Percentiles rank a stretch among this genome's conserved stretches.
Conservation (phyloP, 176 grass and related monocot genomes). For the Cenchrus purpureus region DNA sequence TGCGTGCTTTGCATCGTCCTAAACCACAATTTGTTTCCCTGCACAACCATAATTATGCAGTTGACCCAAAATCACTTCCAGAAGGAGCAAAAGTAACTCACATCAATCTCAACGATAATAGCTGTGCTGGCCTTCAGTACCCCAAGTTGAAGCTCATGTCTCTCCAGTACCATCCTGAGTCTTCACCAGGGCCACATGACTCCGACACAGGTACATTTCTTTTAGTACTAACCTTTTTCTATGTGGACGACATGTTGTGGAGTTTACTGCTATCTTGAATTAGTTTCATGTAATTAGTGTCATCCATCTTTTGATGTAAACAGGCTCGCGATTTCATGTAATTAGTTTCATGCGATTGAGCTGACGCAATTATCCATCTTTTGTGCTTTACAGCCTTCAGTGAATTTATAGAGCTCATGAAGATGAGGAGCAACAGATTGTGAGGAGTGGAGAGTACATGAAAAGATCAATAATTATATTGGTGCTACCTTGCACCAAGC, state of each 20-base stretch:
- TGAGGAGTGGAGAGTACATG: constrained; percentile 34
- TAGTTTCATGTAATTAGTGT: too few species aligned
- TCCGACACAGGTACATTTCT: constrained; percentile 75
- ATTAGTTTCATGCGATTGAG: neutral
- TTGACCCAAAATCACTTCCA: constrained; percentile 85
- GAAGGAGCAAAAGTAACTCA: constrained; percentile 82
- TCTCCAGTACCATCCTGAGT: constrained; percentile 94
- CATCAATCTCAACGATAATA: constrained; percentile 91
- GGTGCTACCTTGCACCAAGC: neutral
- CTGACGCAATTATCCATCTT: constrained; percentile 7
- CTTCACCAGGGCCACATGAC: constrained; percentile 91
- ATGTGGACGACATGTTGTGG: neutral
- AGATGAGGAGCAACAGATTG: constrained; percentile 75
- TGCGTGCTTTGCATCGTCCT: neutral
- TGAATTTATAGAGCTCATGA: constrained; percentile 93
- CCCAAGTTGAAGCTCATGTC: constrained; percentile 88
- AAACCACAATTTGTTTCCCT: constrained; percentile 15
- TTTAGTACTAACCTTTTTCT: neutral
- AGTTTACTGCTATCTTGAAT: neutral
- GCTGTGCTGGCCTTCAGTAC: constrained; percentile 80
- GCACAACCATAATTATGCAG: constrained; percentile 96
- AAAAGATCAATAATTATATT: constrained; percentile 11
- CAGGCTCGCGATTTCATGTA: too few species aligned
- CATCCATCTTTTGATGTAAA: too few species aligned
- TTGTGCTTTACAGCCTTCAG: constrained; percentile 66